phyloP scores from a whole-genome alignment of 139 green algal species.

The Chlamydomonas eustigma region DNA sequence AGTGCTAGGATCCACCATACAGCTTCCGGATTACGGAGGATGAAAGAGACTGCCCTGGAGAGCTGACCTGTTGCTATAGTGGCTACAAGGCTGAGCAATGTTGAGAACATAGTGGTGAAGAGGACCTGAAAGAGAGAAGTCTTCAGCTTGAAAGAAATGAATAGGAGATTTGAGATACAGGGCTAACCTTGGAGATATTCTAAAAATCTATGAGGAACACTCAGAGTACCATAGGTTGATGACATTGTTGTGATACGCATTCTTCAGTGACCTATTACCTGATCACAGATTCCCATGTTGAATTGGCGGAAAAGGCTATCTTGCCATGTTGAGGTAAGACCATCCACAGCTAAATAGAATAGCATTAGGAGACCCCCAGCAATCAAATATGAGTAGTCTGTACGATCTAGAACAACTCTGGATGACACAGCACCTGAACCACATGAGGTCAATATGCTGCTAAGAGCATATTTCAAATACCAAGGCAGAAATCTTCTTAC shows the following conservation, averaged over 20 bases:
- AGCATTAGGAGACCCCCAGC: conserved; percentile 76
- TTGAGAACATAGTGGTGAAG: conserved; percentile 36
- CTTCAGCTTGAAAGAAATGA: too few relatives aligned
- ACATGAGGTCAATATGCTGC: background rate
- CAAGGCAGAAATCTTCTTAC: too few relatives aligned
- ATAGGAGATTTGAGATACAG: too few relatives aligned
- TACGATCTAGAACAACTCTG: background rate
- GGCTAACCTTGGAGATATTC: too few relatives aligned
- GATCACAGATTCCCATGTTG: conserved; percentile 83
- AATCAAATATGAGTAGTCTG: conserved; percentile 9
- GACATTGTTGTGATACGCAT: background rate
- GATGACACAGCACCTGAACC: conserved; percentile 4
- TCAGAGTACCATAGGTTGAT: too few relatives aligned
- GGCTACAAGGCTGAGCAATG: conserved; percentile 24
- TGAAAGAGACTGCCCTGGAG: conserved; percentile 57
- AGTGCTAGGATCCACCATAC: conserved; percentile 61
- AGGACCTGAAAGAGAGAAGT: conserved; percentile 32
- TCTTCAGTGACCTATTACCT: conserved; percentile 43
- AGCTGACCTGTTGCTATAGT: conserved; percentile 51
- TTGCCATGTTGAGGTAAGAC: conserved; percentile 95
- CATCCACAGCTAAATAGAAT: conserved; percentile 88
- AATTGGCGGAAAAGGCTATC: conserved; percentile 60
- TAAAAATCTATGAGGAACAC: too few relatives aligned
- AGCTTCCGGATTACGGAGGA: conserved; percentile 55
- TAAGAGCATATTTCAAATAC: background rate